These are phyloP conservation scores for Akebia trifoliata DNA, from an alignment of 164 flowering plant species.

Conservation along the genomic window DNA sequence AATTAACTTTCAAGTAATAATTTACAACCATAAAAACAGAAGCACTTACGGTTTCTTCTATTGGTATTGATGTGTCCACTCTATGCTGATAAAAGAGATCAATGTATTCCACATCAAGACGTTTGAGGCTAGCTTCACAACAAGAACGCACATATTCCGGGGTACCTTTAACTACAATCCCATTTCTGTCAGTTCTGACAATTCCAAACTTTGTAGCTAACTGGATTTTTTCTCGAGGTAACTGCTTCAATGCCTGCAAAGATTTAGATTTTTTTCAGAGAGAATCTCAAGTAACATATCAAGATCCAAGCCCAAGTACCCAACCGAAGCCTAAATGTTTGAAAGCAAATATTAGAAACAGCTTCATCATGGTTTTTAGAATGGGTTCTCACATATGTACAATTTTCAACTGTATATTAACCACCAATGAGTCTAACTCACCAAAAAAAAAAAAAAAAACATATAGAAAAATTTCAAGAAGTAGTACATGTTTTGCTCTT, in stretches of 20 bases:
- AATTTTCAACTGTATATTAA: neutral
- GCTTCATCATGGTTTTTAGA: no score
- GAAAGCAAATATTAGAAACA: no score
- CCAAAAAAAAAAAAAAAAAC: neutral
- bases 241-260: conserved; percentile 42
- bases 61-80: conserved; percentile 34
- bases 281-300: neutral
- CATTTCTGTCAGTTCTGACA: neutral
- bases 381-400: no score
- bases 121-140: conserved; percentile 47
- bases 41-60: conserved; percentile 39
- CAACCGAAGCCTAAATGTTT: neutral
- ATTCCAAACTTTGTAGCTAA: conserved; percentile 46
- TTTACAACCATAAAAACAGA: neutral
- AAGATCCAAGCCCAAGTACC: neutral
- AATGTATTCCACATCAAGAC: conserved; percentile 44
- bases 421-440: neutral
- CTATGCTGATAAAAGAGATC: conserved; percentile 48
- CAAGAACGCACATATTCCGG: conserved; percentile 45
- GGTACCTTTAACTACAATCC: conserved; percentile 24
- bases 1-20: neutral
- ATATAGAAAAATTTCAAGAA: neutral
- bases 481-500: neutral
- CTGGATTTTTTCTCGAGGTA: conserved; percentile 45
- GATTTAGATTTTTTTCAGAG: neutral